Evolutionary conservation across 108 stramenopile species (phyloP), one percentile per base, ranked within the genome.

Genomic region (Nannochloropsis granulata): DNA sequence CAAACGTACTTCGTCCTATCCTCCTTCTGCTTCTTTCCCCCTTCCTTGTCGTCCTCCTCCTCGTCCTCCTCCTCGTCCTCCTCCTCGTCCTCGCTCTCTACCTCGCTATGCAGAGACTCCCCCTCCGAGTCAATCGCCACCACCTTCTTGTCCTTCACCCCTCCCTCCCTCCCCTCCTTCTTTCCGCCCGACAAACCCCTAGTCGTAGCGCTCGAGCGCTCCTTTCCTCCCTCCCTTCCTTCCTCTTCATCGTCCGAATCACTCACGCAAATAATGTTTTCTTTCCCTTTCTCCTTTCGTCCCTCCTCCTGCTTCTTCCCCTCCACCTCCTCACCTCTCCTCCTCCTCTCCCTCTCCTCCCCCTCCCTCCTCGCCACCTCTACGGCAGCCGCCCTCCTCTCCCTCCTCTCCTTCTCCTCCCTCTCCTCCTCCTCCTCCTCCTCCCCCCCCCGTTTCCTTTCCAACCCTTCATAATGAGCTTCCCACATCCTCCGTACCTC

Each of bases 401-500:
- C 81, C 81, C 43, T 44, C 21, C 23, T 21, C 23, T 81, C 81
- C 16, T 23, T 16, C 43, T 81, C 81, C 23, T 81, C 81, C 34
- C 34, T 34, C 23, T 81, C 81, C 7, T 81, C 81, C 43, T 81
- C 81, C 21, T 81, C 81, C 81, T 81, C 81, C 43, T 81, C 81
- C 43, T 23, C 23, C 23, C 23, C 81, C 81, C 23, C 81, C 12
- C 19, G 21, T 87, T 82, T 21, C 24, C 78, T 84, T 23, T 82
- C 19, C 13, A 82, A 43, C 83, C 86, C 23, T 88, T 86, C 23
- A 88, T 86, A 34, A 86, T 84, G 16, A 83, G 90, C 56, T 10
- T n/a, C 56, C 19, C 89, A 78, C 13, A 85, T 44, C 34, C 56
- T 83, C 86, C 45, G 83, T 25, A 86, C 89, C 46, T 85, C 88